Evolutionary conservation across 495 filamentous ascomycete genomes (phyloP).

Genomic region (Aspergillus avenaceus): DNA sequence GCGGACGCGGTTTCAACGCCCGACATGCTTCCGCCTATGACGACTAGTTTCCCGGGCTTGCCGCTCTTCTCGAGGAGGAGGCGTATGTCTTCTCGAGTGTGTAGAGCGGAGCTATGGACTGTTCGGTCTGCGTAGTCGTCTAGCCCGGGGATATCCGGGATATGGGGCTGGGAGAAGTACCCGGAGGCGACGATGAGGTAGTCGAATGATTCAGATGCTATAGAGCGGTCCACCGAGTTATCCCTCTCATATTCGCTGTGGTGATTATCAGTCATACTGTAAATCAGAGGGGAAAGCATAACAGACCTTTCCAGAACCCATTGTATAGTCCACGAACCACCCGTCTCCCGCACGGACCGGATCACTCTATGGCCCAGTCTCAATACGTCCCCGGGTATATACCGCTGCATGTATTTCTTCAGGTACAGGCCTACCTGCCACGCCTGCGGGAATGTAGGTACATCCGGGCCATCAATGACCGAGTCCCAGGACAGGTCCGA

Average conservation of each 20-base stretch:
- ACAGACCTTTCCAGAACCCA: slow-evolving; percentile 33
- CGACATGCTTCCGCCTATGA: slow-evolving; percentile 82
- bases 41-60: slow-evolving; percentile 57
- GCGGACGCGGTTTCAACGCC: slow-evolving; percentile 72
- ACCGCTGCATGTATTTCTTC: slow-evolving; percentile 54
- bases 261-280: neutral
- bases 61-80: slow-evolving; percentile 3
- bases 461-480: slow-evolving; percentile 29
- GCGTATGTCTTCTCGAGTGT: slow-evolving; percentile 21
- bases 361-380: slow-evolving; percentile 51
- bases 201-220: slow-evolving; percentile 54
- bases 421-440: slow-evolving; percentile 75
- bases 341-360: slow-evolving; percentile 31
- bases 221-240: neutral
- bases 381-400: slow-evolving; percentile 47
- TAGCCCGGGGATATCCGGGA: slow-evolving; percentile 44
- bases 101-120: slow-evolving; percentile 57
- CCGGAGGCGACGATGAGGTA: slow-evolving; percentile 71
- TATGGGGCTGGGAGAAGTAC: slow-evolving; percentile 63
- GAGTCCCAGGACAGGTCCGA: slow-evolving; percentile 70
- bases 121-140: slow-evolving; percentile 30
- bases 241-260: neutral
- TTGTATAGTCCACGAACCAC: slow-evolving; percentile 51
- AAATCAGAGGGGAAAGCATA: neutral
- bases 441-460: slow-evolving; percentile 66